A percentile compares a stretch with the other conserved stretches of the same genome.
Conservation (phyloP, 352 stramenopile genomes). For the Globisporangium megalacanthum region DNA sequence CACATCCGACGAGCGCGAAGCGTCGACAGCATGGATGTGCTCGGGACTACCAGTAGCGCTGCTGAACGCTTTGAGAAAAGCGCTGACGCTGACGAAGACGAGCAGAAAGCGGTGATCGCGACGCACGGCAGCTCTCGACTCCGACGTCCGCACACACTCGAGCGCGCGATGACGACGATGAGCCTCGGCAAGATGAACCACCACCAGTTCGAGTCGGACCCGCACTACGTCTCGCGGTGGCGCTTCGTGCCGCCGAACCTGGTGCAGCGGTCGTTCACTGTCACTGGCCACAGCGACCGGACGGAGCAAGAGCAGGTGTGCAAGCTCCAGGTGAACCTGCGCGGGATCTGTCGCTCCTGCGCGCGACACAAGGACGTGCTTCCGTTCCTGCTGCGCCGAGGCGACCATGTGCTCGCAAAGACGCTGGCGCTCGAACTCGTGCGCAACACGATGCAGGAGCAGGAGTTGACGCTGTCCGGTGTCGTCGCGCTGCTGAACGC, state of each 20-base stretch:
- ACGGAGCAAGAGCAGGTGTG: constrained; percentile 45
- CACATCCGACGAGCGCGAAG: constrained; percentile 19
- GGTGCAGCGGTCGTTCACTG: constrained; percentile 38
- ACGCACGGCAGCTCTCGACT: background rate
- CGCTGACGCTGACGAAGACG: background rate
- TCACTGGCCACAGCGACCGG: constrained; percentile 9
- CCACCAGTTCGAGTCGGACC: constrained; percentile 22
- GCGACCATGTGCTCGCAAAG: constrained; percentile 40
- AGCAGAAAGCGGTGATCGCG: background rate
- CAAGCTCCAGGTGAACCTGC: constrained; percentile 67
- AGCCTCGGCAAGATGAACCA: constrained; percentile 28
- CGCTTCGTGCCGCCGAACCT: constrained; percentile 60
- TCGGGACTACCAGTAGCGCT: background rate
- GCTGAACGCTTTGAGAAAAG: background rate
- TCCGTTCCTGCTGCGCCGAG: constrained; percentile 56
- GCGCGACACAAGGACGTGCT: constrained; percentile 59
- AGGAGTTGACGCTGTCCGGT: constrained; percentile 26
- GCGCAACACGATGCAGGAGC: constrained; percentile 45
- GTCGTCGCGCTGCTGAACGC: constrained; percentile 29
- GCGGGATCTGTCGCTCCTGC: constrained; percentile 47
- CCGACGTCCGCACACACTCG: constrained; percentile 8
- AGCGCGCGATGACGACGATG: constrained; percentile 27
- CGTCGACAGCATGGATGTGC: constrained; percentile 18
- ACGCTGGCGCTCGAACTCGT: constrained; percentile 46
- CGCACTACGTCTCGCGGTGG: constrained; percentile 41